Base-by-base conservation (phyloP, 2,329 filamentous ascomycete species). In the Xylariaceae sp. region DNA sequence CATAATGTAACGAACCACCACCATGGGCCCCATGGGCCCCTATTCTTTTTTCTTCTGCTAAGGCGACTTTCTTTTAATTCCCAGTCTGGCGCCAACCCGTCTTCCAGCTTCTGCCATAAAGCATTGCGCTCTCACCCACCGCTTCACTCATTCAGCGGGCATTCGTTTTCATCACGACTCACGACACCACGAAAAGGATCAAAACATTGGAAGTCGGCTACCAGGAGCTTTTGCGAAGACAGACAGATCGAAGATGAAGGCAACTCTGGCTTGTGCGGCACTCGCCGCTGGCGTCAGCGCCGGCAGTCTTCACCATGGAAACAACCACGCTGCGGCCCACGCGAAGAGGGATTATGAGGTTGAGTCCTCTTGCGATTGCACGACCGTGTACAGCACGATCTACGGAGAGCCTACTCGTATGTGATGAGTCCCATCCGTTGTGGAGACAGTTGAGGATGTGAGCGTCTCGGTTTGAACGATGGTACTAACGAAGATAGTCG, bases 81-180 rank as follows among this genome's bases (percentile, higher is more conserved):
- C 75, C 77, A 76, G 76, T 77, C 76, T 74, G 78, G 76, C 78
- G 76, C 74, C 76, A 76, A 75, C 74, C 73, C 37, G 71, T 75
- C 77, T 80, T 80, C 81, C 78, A 75, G 77, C 76, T 72, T 77
- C 77, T 78, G 74, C 73, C 78, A 79, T 74, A 69, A 69, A 72
- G 52, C 44, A 69, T 67, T 71, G 69, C 68, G 72, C 80, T 67
- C 71, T 69, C 68, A 72, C 80, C 76, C 71, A 87, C 87, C 87
- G 87, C 87, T 90, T 90, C 88, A 90, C 86, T 90, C 89, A 75
- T 91, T 92, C 78, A 92, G 89, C 89, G 88, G 89, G 84, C 87
- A 86, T 80, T 89, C 86, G 77, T 88, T 88, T 74, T 69, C 65
- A 64, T 58, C 61, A 70, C 67, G 68, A 68, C 23, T 30, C 23